Evolutionary conservation across 2,329 filamentous ascomycete genomes (phyloP), one percentile per base, ranked within the genome.

Genomic region (Monosporascus sp.): DNA sequence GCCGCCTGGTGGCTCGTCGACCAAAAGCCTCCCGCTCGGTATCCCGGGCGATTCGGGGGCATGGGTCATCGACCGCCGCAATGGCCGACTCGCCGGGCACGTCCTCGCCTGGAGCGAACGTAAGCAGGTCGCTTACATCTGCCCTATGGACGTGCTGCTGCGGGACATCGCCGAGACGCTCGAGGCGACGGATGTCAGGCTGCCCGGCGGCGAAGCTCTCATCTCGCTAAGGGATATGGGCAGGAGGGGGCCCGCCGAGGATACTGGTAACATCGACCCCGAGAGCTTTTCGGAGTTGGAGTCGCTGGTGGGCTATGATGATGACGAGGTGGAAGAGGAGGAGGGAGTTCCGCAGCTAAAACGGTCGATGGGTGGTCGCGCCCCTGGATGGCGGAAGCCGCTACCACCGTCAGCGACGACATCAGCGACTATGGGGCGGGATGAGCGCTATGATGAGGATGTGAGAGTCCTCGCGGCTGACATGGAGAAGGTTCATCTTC

Each of bases 1-100:
- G 31, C 31, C 11, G 5, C 31, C 31, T 14, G 47, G 35, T 49
- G 43, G n/a, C 22, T 28, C 43, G 9, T 28, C 43, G 14, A 46
- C 22, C 15, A 28, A 46, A 24, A 55, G 22, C 38, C 60, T 69
- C 0, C 73, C 79, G 0, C 75, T 87, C 26, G 84, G 84, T 2
- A 84, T 94, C 14, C 92, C 92, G 2, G 93, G 93, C 18, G 93
- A 97, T 68, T 93, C 88, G 7, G 93, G 93, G 4, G 93, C 93
- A 0, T 97, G 93, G 93, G 84, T 97, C 4, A 85, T 97, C 17
- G 89, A 93, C 61, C 87, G 89, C 53, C 79, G 80, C 6, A 78
- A 85, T n/a, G 91, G 91, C 1, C 82, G 85, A 38, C 84, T 97
- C 3, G 94, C 90, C 61, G 93, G 93, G 0, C 93, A 97, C 63